Percentiles rank a stretch among this genome's conserved stretches.
phyloP scores from a whole-genome alignment of 2,329 filamentous ascomycete species.

The Aspergillus sergii region DNA sequence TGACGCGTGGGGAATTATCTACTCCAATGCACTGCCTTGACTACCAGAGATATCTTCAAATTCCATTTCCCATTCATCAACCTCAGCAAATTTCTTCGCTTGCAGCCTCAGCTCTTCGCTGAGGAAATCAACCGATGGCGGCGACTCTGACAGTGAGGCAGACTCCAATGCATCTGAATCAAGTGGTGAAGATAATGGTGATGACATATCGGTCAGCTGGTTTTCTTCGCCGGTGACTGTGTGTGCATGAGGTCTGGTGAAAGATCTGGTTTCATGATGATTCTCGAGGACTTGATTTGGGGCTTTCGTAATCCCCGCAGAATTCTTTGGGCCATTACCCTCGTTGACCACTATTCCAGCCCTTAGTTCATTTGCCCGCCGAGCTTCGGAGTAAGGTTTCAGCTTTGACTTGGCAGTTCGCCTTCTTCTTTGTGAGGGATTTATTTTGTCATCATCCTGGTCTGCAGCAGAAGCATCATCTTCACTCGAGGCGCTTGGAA shows the following conservation, averaged over 20 bases:
- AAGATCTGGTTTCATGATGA: background rate
- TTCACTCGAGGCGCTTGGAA: conserved; percentile 31
- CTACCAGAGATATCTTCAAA: conserved; percentile 44
- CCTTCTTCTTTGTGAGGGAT: conserved; percentile 28
- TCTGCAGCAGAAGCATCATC: conserved; percentile 24
- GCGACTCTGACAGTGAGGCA: conserved; percentile 19
- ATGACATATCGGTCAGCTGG: conserved; percentile 27
- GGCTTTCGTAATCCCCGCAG: conserved; percentile 6
- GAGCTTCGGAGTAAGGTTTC: conserved; percentile 20
- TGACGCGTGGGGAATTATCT: background rate
- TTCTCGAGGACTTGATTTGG: background rate
- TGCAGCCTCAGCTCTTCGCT: conserved; percentile 42
- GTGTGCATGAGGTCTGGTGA: conserved; percentile 8
- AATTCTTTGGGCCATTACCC: background rate
- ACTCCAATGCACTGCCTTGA: conserved; percentile 25
- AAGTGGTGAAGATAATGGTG: conserved; percentile 36
- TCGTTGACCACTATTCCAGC: background rate
- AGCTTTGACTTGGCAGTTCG: conserved; percentile 23
- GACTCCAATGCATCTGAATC: conserved; percentile 34
- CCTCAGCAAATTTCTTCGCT: conserved; percentile 43
- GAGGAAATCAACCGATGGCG: conserved; percentile 21
- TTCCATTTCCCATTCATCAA: conserved; percentile 48
- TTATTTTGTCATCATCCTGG: conserved; percentile 42
- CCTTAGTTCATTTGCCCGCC: conserved; percentile 10
- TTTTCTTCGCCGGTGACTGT: conserved; percentile 35